Evolutionary conservation across 2,329 filamentous ascomycete genomes (phyloP).

Genomic region (Bipolaris oryzae): DNA sequence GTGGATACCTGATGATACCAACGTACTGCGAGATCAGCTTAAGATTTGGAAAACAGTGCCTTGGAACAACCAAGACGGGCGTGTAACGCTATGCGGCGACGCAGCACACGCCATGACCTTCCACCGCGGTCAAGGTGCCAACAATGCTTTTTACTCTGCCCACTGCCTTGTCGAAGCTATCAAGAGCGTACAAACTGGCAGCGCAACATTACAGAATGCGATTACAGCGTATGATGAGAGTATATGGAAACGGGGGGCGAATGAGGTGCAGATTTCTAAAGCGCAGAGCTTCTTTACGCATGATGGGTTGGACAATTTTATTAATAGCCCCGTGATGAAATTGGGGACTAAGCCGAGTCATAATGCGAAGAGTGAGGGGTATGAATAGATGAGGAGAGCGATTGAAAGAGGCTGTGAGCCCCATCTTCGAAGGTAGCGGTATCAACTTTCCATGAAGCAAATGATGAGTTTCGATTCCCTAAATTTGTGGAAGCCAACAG

Average conservation of each 20-base stretch:
- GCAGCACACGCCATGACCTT: constrained; percentile 52
- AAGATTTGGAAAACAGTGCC: constrained; percentile 44
- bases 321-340: constrained; percentile 39
- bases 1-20: constrained; percentile 41
- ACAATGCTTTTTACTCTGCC: constrained; percentile 46
- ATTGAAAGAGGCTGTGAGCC: no score
- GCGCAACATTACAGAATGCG: constrained; percentile 18
- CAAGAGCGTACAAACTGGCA: constrained; percentile 21
- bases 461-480: no score
- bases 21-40: constrained; percentile 38
- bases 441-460: no score
- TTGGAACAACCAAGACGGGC: constrained; percentile 44
- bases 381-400: no score
- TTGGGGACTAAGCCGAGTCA: constrained; percentile 40
- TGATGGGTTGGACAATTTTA: constrained; percentile 38
- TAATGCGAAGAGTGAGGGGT: constrained; percentile 36
- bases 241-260: constrained; percentile 35
- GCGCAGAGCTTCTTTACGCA: constrained; percentile 42
- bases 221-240: constrained; percentile 36
- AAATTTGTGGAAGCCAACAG: no score
- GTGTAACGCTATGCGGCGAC: constrained; percentile 47
- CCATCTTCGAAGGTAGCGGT: no score
- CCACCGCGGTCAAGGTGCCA: constrained; percentile 48
- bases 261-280: constrained; percentile 44
- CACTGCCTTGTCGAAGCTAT: constrained; percentile 36